A percentile compares a stretch with the other conserved stretches of the same genome.
Conservation (phyloP, 129 eudicot species). For the Smallanthus sonchifolius region DNA sequence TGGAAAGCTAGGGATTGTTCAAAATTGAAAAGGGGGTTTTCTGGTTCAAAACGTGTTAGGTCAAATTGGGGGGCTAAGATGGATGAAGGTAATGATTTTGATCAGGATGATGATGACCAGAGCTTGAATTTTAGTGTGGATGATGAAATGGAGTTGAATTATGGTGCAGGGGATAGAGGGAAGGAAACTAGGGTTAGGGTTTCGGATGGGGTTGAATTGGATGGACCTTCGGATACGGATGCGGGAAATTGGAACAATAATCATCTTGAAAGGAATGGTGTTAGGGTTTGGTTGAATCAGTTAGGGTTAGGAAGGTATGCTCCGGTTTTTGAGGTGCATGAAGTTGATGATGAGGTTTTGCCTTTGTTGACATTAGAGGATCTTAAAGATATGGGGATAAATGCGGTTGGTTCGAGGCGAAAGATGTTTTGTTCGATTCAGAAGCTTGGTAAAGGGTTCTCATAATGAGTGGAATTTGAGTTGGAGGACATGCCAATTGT, state of each 20-base stretch:
- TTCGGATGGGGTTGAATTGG: constrained; percentile 30
- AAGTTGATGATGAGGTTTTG: constrained; percentile 70
- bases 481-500: constrained; percentile 11
- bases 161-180: constrained; percentile 2
- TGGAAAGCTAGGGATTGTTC: constrained; percentile 36
- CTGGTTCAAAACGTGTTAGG: constrained; percentile 33
- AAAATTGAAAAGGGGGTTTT: constrained; percentile 30
- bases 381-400: constrained; percentile 78
- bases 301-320: constrained; percentile 60
- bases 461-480: constrained; percentile 27
- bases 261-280: constrained; percentile 40
- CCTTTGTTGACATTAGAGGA: constrained; percentile 60
- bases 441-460: constrained; percentile 63
- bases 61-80: constrained; percentile 43
- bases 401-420: constrained; percentile 68
- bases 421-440: constrained; percentile 63
- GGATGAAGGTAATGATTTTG: constrained; percentile 35
- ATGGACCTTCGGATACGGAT: constrained; percentile 47
- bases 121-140: constrained; percentile 44
- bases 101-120: constrained; percentile 33
- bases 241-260: constrained; percentile 33
- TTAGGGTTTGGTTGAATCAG: constrained; percentile 64
- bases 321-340: constrained; percentile 73
- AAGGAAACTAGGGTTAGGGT: constrained; percentile 40
- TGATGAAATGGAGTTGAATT: constrained; percentile 27